Percentiles rank a stretch among this genome's conserved stretches.
These are phyloP conservation scores for Globisporangium ultimum DNA, from an alignment of 352 stramenopile genomes.

Conservation along the genomic window DNA sequence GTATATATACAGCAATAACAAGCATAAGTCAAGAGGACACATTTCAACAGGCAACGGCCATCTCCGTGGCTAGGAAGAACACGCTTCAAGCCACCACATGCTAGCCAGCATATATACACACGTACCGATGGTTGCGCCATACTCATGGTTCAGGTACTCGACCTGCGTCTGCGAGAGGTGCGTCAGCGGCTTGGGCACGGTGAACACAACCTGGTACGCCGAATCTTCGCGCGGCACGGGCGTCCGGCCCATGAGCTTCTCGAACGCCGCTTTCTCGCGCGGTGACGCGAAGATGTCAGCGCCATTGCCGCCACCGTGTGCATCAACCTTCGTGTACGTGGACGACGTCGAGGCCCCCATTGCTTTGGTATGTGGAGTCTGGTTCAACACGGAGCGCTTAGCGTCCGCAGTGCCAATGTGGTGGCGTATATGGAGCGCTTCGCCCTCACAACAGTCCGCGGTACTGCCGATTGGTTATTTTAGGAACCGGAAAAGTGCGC, in stretches of 20 bases:
- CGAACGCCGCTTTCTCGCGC: conserved; percentile 54
- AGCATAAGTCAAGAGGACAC: background rate
- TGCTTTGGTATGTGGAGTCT: background rate
- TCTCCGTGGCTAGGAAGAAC: too few species aligned
- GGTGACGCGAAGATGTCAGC: conserved; percentile 42
- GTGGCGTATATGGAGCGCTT: background rate
- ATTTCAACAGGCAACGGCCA: too few species aligned
- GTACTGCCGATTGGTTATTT: background rate
- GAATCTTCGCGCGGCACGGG: conserved; percentile 45
- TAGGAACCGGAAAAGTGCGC: background rate
- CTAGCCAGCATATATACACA: background rate
- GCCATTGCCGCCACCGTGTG: conserved; percentile 13
- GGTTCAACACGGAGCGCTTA: too few species aligned
- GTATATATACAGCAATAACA: background rate
- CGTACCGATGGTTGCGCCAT: conserved; percentile 56
- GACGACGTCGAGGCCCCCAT: conserved; percentile 46
- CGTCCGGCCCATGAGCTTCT: conserved; percentile 65
- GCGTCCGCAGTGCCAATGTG: too few species aligned
- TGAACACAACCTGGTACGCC: conserved; percentile 51
- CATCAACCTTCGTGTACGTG: conserved; percentile 10
- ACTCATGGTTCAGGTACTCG: conserved; percentile 57
- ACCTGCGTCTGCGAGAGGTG: conserved; percentile 55
- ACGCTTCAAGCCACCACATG: background rate
- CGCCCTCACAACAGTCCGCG: background rate
- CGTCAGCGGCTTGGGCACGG: conserved; percentile 32